Conservation (phyloP, 169 alveolate genomes). For the Eimeria acervulina region DNA sequence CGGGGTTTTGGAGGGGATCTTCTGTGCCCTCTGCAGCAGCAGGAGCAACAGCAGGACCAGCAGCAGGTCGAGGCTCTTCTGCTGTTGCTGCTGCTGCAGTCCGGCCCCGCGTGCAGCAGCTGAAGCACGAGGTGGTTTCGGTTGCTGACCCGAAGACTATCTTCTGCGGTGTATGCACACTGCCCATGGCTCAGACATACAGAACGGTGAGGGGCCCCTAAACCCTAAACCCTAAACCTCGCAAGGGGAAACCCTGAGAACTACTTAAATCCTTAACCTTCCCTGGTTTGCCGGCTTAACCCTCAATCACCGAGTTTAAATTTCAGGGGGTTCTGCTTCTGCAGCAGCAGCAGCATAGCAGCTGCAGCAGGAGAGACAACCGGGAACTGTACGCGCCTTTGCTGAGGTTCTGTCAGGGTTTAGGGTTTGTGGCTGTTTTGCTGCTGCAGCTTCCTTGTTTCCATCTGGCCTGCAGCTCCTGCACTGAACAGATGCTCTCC, state of each 20-base stretch:
- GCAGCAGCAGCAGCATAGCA: constrained; percentile 29
- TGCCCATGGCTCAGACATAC: constrained; percentile 56
- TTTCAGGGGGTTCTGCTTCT: neutral
- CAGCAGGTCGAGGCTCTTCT: constrained; percentile 3
- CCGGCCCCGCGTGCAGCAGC: constrained; percentile 61
- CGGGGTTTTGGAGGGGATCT: constrained; percentile 39
- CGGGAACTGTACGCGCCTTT: neutral
- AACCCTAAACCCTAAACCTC: constrained; percentile 6
- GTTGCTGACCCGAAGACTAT: constrained; percentile 12
- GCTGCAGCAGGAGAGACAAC: neutral
- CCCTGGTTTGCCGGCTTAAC: neutral
- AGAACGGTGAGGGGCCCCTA: constrained; percentile 8
- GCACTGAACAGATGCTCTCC: constrained; percentile 35
- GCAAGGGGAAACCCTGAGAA: neutral
- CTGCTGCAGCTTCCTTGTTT: constrained; percentile 58
- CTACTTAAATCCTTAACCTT: neutral
- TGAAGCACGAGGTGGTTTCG: neutral
- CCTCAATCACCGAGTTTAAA: neutral
- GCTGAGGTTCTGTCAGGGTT: neutral
- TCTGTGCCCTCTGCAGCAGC: constrained; percentile 23
- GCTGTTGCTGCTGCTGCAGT: constrained; percentile 41
- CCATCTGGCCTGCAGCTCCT: constrained; percentile 38
- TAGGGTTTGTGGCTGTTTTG: neutral
- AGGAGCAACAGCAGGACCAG: constrained; percentile 25
- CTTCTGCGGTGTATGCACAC: constrained; percentile 46